Conservation (phyloP, 208 protist genomes). For the Borovskyia barvae region DNA sequence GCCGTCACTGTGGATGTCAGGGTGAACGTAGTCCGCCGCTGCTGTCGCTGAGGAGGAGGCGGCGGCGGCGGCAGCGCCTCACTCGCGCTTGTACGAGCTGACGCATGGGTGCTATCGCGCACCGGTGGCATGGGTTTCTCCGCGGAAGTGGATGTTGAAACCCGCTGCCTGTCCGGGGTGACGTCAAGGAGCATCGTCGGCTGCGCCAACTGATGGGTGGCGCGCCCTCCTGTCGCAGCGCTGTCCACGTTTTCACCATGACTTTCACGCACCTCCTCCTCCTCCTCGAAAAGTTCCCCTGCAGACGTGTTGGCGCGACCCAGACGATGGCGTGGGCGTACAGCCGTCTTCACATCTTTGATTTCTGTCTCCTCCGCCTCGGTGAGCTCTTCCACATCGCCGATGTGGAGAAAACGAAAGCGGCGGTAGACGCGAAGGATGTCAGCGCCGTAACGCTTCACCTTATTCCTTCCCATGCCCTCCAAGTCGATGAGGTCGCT, state of each 20-base stretch:
- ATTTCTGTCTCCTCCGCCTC: slow-evolving; percentile 54
- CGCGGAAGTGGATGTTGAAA: slow-evolving; percentile 1
- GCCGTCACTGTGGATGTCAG: slow-evolving; percentile 5
- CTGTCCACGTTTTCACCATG: not conserved
- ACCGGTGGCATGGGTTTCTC: slow-evolving; percentile 2
- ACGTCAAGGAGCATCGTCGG: slow-evolving; percentile 18
- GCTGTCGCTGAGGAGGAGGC: not conserved
- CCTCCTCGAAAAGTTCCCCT: slow-evolving; percentile 15
- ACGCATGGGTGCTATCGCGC: not conserved
- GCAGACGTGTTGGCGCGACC: slow-evolving; percentile 18
- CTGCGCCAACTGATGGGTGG: slow-evolving; percentile 13
- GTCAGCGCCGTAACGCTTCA: slow-evolving; percentile 78
- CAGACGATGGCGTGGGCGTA: slow-evolving; percentile 44
- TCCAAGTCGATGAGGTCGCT: slow-evolving; percentile 75
- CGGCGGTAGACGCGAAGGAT: slow-evolving; percentile 75
- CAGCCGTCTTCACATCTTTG: slow-evolving; percentile 39
- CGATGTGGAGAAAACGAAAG: slow-evolving; percentile 79
- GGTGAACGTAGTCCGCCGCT: slow-evolving; percentile 39
- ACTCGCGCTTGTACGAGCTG: no score
- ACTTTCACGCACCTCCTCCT: slow-evolving; percentile 7
- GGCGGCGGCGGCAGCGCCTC: not conserved
- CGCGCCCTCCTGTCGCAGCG: not conserved
- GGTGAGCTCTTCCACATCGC: slow-evolving; percentile 73
- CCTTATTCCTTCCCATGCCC: slow-evolving; percentile 88
- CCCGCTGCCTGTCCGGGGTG: slow-evolving; percentile 38